A percentile compares a stretch with the other conserved stretches of the same genome.
phyloP scores from a whole-genome alignment of 169 alveolate species.

The Eimeria praecox region DNA sequence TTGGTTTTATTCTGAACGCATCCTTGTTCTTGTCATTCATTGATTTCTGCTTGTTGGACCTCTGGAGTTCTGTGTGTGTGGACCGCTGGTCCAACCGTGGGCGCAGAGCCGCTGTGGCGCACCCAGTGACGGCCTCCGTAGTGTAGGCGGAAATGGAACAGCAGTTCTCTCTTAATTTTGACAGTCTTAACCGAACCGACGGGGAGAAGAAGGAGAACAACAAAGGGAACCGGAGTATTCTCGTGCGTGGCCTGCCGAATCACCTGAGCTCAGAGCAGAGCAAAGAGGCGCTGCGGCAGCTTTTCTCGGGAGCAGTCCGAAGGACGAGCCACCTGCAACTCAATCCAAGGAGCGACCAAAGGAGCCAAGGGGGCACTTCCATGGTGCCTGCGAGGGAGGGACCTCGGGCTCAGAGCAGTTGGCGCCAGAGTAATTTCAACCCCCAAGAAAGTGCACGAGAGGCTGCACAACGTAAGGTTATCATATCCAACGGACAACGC shows the following conservation, averaged over 20 bases:
- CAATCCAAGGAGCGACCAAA: neutral
- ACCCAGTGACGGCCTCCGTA: neutral
- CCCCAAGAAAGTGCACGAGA: neutral
- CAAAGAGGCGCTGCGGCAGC: constrained; percentile 56
- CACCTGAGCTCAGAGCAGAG: constrained; percentile 35
- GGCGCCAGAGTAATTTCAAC: neutral
- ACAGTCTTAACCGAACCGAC: neutral
- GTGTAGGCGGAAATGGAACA: neutral
- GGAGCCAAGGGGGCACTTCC: neutral
- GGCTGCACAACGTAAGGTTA: neutral
- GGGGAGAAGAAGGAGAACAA: neutral
- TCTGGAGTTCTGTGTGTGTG: neutral
- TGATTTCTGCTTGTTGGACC: neutral
- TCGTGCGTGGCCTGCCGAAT: constrained; percentile 49
- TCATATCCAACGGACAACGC: neutral
- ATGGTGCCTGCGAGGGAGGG: constrained; percentile 42
- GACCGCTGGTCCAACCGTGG: neutral
- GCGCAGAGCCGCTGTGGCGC: neutral
- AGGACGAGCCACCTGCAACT: neutral
- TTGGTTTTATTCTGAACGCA: neutral
- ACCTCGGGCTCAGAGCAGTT: constrained; percentile 30
- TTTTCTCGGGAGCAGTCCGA: neutral
- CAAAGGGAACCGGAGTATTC: constrained; percentile 31
- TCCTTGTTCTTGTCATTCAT: neutral
- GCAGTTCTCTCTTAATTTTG: neutral